A percentile compares a stretch with the other conserved stretches of the same genome.
Evolutionary conservation across 169 alveolate genomes (phyloP).

Genomic region (Theileria parva): DNA sequence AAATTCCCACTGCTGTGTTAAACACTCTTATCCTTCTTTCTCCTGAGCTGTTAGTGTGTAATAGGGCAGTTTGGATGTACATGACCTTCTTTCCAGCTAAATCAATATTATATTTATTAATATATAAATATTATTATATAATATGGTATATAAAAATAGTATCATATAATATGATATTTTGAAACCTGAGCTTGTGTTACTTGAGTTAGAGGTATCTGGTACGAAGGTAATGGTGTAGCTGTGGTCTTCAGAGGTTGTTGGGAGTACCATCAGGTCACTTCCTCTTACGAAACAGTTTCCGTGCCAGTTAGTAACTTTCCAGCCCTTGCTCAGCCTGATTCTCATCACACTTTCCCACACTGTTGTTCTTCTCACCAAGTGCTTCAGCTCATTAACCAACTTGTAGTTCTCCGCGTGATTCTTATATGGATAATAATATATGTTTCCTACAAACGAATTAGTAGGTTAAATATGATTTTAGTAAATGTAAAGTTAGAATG

Average conservation of each 20-base stretch:
- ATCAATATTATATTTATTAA: background rate
- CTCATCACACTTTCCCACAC: slow-evolving; percentile 98
- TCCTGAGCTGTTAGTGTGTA: slow-evolving; percentile 96
- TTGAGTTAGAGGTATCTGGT: slow-evolving; percentile 61
- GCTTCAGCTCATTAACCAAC: slow-evolving; percentile 83
- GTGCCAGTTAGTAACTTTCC: slow-evolving; percentile 87
- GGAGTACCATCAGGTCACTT: slow-evolving; percentile 87
- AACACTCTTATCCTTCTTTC: slow-evolving; percentile 97
- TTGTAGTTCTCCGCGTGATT: slow-evolving; percentile 69
- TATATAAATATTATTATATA: too few species aligned
- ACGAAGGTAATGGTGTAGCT: slow-evolving; percentile 85
- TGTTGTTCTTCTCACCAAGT: slow-evolving; percentile 82
- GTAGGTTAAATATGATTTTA: background rate
- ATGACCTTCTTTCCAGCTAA: slow-evolving; percentile 81
- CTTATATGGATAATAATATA: slow-evolving; percentile 69
- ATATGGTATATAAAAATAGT: background rate
- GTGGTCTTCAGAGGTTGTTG: slow-evolving; percentile 88
- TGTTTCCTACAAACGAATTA: slow-evolving; percentile 6
- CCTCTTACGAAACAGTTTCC: slow-evolving; percentile 93
- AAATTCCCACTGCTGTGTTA: slow-evolving; percentile 90
- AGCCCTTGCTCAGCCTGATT: slow-evolving; percentile 92
- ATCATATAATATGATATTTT: background rate
- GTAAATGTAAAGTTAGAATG: background rate
- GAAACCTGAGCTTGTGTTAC: slow-evolving; percentile 52
- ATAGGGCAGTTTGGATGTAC: slow-evolving; percentile 94